A percentile compares a stretch with the other conserved stretches of the same genome.
Evolutionary conservation across 495 filamentous ascomycete genomes (phyloP).

Genomic region (Penicillium taxi): DNA sequence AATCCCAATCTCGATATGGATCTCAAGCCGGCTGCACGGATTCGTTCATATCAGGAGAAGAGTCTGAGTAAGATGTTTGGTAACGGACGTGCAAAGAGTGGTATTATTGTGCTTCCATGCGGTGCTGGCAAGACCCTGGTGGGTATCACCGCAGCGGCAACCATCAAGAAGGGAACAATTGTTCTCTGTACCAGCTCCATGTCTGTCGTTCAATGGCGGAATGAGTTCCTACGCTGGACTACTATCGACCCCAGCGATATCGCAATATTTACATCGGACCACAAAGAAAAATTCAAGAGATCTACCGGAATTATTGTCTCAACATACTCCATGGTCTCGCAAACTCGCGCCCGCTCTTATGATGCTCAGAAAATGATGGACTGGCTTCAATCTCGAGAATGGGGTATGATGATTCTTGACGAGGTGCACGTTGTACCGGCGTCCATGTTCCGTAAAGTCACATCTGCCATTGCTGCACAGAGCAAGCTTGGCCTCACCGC

Average conservation of each 20-base stretch:
- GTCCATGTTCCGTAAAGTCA: constrained; percentile 89
- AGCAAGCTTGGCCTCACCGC: constrained; percentile 96
- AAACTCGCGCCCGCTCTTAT: constrained; percentile 75
- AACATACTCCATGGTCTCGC: constrained; percentile 97
- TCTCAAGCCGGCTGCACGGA: constrained; percentile 49
- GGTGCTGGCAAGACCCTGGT: constrained; percentile 96
- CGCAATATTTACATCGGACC: constrained; percentile 88
- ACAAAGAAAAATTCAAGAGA: constrained; percentile 80
- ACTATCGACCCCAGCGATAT: constrained; percentile 93
- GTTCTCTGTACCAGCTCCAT: constrained; percentile 95
- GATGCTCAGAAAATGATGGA: constrained; percentile 98
- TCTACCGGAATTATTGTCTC: constrained; percentile 94
- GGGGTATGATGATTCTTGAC: constrained; percentile 96
- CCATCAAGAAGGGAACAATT: constrained; percentile 92
- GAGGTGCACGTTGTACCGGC: constrained; percentile 98
- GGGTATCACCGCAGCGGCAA: constrained; percentile 93
- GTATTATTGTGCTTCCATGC: constrained; percentile 95
- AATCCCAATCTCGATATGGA: constrained; percentile 92
- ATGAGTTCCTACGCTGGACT: constrained; percentile 95
- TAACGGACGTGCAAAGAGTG: constrained; percentile 91
- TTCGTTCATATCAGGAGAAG: constrained; percentile 76
- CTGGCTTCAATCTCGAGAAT: constrained; percentile 83
- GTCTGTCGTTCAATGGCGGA: constrained; percentile 95
- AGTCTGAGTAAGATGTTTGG: constrained; percentile 98
- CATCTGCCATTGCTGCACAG: constrained; percentile 83